A percentile compares a stretch with the other conserved stretches of the same genome.
These are phyloP conservation scores for Talaromyces amestolkiae DNA, from an alignment of 2,329 filamentous ascomycete genomes.

Conservation along the genomic window DNA sequence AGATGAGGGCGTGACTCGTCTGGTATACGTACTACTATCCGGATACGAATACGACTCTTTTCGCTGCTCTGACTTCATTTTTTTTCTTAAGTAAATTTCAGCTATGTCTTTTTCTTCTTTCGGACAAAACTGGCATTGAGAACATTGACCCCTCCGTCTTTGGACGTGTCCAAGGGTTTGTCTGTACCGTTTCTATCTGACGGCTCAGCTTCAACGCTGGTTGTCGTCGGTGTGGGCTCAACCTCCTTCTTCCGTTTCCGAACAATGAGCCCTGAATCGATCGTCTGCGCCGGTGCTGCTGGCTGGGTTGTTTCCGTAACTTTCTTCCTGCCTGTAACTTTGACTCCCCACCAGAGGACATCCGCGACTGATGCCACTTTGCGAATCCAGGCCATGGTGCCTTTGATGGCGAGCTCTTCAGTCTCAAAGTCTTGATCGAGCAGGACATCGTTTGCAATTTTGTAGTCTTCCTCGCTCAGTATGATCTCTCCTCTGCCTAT, in stretches of 20 bases:
- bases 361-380: conserved; percentile 42
- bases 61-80: background rate
- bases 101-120: conserved; percentile 42
- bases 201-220: background rate
- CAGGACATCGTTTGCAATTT: conserved; percentile 39
- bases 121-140: conserved; percentile 38
- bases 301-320: conserved; percentile 20
- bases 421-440: conserved; percentile 45
- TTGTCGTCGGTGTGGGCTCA: background rate
- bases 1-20: background rate
- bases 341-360: conserved; percentile 36
- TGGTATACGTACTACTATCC: background rate
- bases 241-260: conserved; percentile 41
- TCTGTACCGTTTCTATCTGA: background rate
- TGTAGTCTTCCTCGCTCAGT: conserved; percentile 41
- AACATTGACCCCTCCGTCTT: conserved; percentile 34
- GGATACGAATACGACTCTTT: background rate
- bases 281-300: conserved; percentile 25
- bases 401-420: conserved; percentile 36
- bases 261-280: conserved; percentile 31
- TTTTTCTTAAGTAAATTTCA: background rate
- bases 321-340: conserved; percentile 32
- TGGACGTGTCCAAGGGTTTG: conserved; percentile 13
- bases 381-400: conserved; percentile 43
- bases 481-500: conserved; percentile 36